Evolutionary conservation across 805 yeast species (phyloP), one percentile per base, ranked within the genome.

Genomic region (Metschnikowia continentalis): DNA sequence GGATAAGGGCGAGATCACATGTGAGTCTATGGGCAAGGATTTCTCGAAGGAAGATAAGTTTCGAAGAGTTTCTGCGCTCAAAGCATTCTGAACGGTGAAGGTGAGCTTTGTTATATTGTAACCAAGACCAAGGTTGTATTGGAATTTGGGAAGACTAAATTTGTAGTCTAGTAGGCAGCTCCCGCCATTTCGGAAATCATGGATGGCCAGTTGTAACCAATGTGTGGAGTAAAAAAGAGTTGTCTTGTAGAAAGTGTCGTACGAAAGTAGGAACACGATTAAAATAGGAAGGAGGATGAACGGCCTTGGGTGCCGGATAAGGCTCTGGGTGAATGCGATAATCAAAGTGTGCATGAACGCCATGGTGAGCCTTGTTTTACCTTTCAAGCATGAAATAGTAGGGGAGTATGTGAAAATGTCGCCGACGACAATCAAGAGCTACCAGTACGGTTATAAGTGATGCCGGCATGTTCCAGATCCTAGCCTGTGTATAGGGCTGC

Each of bases 211-310:
- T 17, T 20, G 53, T 19, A n/a, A 46, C 47, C 5, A 46, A 32
- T 35, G 33, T 3, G 39, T 44, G 40, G 33, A 32, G 23, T 36
- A 13, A 15, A 35, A 44, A 37, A 70, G 59, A 7, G 71, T 60
- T 42, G 64, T 61, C 49, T 71, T 75, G 52, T 72, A 72, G n/a
- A 63, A 46, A 10, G 70, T 62, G 49, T 66, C 62, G 58, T 70
- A 73, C 1, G 74, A 67, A n/a, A 69, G 42, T 2, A 66, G 54
- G 49, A 70, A 72, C 23, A 66, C 57, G 8, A 64, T 30, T 19
- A 71, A 44, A 6, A 70, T 59, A 15, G 75, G 74, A 10, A 69
- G 22, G 41, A 71, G 44, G 15, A 73, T 69, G 40, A 61, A 50
- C 7, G 58, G 33, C 41, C 59, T 61, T 2, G 77, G 75, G 35